Conservation (phyloP, 1,139 yeast genomes). For the Kodamaea alishanica region DNA sequence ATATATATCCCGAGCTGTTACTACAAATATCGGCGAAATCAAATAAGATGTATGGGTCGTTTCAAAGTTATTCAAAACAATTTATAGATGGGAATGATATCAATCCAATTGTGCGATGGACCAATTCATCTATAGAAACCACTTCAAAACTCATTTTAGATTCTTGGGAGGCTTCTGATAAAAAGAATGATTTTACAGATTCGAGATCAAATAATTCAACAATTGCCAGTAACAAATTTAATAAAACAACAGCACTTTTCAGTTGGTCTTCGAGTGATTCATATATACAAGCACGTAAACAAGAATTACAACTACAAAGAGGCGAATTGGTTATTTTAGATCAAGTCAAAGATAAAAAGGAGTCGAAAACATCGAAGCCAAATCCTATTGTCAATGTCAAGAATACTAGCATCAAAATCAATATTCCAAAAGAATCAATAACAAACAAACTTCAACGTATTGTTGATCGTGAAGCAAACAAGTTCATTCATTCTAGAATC, state of each 20-base stretch:
- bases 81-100: slow-evolving; percentile 22
- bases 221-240: slow-evolving; percentile 21
- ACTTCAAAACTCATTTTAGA: slow-evolving; percentile 29
- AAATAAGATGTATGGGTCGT: slow-evolving; percentile 29
- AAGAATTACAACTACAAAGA: slow-evolving; percentile 20
- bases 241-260: slow-evolving; percentile 25
- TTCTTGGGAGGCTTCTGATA: slow-evolving; percentile 24
- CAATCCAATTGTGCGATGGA: slow-evolving; percentile 32
- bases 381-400: slow-evolving; percentile 2
- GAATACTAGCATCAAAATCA: slow-evolving; percentile 7
- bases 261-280: slow-evolving; percentile 46
- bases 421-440: slow-evolving; percentile 18
- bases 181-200: slow-evolving; percentile 6
- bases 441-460: slow-evolving; percentile 25
- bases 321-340: slow-evolving; percentile 2
- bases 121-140: slow-evolving; percentile 26
- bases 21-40: slow-evolving; percentile 33
- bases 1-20: slow-evolving; percentile 33
- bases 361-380: slow-evolving; percentile 3
- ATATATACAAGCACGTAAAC: slow-evolving; percentile 33
- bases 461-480: slow-evolving; percentile 38
- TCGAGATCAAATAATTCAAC: slow-evolving; percentile 3
- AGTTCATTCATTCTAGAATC: slow-evolving; percentile 38
- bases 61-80: slow-evolving; percentile 37
- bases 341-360: slow-evolving; percentile 4